Evolutionary conservation across 371 early-diverging fungal species (phyloP), one percentile per base, ranked within the genome.

Genomic region (Actinomortierella wolfii): DNA sequence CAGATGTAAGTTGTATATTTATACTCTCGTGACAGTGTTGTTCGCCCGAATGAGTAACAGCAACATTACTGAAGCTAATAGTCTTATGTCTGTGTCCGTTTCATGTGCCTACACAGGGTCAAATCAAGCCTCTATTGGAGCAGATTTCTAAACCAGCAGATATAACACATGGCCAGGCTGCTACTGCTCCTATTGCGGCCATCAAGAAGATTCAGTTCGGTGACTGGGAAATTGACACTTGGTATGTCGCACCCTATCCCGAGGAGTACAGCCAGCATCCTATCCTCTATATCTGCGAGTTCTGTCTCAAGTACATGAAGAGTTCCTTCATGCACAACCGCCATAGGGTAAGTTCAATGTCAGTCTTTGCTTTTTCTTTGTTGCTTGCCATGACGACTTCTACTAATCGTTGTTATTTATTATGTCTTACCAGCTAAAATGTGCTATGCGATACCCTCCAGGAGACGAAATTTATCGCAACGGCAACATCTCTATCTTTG

Each of bases 221-320:
- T 4, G 76, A 84, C 29, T 93, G 86, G 78, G 69, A 87, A 52
- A 90, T 99, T 29, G 90, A 97, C 65, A 89, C 94, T 1, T 99
- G 99, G 99, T 99, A 99, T 78, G 84, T 92, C 24, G 91, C 98
- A 21, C 99, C 99, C 21, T 99, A 99, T 78, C 99, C 99, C 2
- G 95, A 96, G 76, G 96, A 97, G 78, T 97, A 96, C 78, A 89
- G 89, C 52, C 78, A 78, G 25, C 79, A 81, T 13, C 76, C 80
- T 7, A 66, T 78, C 4, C 67, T 98, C 15, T 96, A 94, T 68
- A 87, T 99, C 46, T 99, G 99, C 79, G 97, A 98, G 77, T 98
- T 86, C 64, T 99, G 99, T 75, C 81, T 99, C 49, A 94, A 94
- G 71, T 97, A 97, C 76, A 94, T 98, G 87, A 89, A 89, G 59